phyloP scores from a whole-genome alignment of 192 early-diverging fungal species.

The Entrophospora sp. region DNA sequence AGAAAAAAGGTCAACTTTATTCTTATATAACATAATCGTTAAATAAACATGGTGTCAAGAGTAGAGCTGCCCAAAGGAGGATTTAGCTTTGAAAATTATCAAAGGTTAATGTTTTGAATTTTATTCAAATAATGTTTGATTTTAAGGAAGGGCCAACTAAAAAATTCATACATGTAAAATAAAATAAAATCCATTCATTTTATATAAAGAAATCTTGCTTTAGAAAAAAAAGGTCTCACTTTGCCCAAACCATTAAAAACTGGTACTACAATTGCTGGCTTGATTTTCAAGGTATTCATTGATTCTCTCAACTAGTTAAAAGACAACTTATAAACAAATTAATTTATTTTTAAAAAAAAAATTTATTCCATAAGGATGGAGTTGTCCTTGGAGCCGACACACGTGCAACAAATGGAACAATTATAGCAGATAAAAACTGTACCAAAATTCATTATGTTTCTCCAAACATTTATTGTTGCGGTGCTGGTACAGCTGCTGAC shows the following conservation, averaged over 20 bases:
- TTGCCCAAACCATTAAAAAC: constrained; percentile 84
- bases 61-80: constrained; percentile 48
- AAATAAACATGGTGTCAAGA: constrained; percentile 49
- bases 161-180: not conserved
- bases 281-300: constrained; percentile 70
- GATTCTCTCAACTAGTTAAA: too few relatives aligned
- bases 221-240: constrained; percentile 68
- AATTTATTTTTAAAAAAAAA: not conserved
- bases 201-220: constrained; percentile 3
- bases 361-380: constrained; percentile 55
- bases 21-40: too few relatives aligned
- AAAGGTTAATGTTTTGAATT: constrained; percentile 42
- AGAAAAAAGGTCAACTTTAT: too few relatives aligned
- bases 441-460: constrained; percentile 97
- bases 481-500: constrained; percentile 98
- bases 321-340: too few relatives aligned
- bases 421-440: constrained; percentile 98
- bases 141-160: not conserved
- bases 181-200: not conserved
- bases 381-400: constrained; percentile 94
- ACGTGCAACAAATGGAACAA: constrained; percentile 87
- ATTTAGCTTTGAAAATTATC: constrained; percentile 84
- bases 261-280: constrained; percentile 95
- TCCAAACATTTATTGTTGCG: constrained; percentile 97
- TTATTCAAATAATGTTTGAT: not conserved